Conservation (phyloP, 2,329 filamentous ascomycete genomes). For the Alternaria arborescens region DNA sequence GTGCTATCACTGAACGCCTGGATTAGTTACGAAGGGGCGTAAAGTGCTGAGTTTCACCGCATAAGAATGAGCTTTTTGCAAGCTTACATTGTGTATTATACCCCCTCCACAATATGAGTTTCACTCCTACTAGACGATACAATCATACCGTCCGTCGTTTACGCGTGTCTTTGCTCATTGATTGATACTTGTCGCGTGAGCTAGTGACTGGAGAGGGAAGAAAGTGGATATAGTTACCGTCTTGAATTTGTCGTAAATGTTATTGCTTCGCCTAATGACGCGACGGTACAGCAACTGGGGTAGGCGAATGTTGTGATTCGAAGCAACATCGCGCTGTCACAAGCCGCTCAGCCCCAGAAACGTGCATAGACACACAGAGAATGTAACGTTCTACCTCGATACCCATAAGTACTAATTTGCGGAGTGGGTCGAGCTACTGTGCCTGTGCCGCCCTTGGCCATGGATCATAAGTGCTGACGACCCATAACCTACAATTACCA, state of each 20-base stretch:
- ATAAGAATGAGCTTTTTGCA: not conserved
- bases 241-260: not conserved
- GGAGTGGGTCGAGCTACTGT: not conserved
- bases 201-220: not conserved
- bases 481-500: not conserved
- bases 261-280: constrained; percentile 2
- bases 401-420: not conserved
- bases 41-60: not conserved
- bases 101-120: not conserved
- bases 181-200: not conserved
- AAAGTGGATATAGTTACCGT: not conserved
- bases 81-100: not conserved
- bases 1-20: not conserved
- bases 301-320: constrained; percentile 12
- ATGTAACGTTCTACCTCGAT: not conserved
- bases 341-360: not conserved
- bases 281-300: constrained; percentile 1
- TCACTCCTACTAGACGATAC: not conserved
- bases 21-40: not conserved
- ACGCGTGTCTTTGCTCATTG: not conserved
- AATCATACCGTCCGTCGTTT: not conserved
- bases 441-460: not conserved
- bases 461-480: not conserved
- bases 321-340: not conserved
- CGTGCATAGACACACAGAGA: not conserved